A percentile compares a stretch with the other conserved stretches of the same genome.
Conservation (phyloP, 2,329 filamentous ascomycete species). For the Nigrospora sphaerica region DNA sequence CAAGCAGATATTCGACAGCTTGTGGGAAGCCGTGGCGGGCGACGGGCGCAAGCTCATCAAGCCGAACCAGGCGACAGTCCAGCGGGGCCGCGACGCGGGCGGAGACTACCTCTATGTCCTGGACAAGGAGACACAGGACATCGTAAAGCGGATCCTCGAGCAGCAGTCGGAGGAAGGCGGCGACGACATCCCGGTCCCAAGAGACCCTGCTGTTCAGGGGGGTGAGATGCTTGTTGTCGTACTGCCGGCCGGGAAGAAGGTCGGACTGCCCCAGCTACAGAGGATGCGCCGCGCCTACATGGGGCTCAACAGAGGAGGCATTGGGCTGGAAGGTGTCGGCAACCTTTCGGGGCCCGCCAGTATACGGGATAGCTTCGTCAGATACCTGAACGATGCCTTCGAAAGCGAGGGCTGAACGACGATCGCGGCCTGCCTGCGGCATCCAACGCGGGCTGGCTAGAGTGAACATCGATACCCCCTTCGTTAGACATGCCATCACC, state of each 20-base stretch:
- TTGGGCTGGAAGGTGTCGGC: conserved; percentile 47
- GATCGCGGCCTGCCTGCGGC: neutral
- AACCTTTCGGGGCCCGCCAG: conserved; percentile 42
- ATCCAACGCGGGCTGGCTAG: too few relatives aligned
- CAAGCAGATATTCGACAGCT: conserved; percentile 48
- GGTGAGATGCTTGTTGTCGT: conserved; percentile 51
- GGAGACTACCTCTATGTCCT: conserved; percentile 74
- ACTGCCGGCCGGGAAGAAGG: conserved; percentile 54
- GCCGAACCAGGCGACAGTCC: conserved; percentile 70
- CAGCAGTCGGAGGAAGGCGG: conserved; percentile 62
- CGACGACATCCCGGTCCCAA: conserved; percentile 45
- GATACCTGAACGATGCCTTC: conserved; percentile 60
- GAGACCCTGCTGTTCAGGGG: conserved; percentile 12
- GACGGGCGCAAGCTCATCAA: conserved; percentile 56
- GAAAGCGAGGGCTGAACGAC: conserved; percentile 43
- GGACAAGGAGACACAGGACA: conserved; percentile 70
- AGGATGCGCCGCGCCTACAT: conserved; percentile 72
- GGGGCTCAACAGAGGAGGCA: conserved; percentile 65
- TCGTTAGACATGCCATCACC: too few relatives aligned
- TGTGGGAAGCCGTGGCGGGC: conserved; percentile 70
- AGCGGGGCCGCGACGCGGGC: conserved; percentile 53
- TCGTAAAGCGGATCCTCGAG: conserved; percentile 63
- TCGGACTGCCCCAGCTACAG: conserved; percentile 71
- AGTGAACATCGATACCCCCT: too few relatives aligned
- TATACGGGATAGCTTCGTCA: conserved; percentile 57